A percentile compares a stretch with the other conserved stretches of the same genome.
Evolutionary conservation across 305 asterid species (phyloP).

Genomic region (Solanum aculeatissimum): DNA sequence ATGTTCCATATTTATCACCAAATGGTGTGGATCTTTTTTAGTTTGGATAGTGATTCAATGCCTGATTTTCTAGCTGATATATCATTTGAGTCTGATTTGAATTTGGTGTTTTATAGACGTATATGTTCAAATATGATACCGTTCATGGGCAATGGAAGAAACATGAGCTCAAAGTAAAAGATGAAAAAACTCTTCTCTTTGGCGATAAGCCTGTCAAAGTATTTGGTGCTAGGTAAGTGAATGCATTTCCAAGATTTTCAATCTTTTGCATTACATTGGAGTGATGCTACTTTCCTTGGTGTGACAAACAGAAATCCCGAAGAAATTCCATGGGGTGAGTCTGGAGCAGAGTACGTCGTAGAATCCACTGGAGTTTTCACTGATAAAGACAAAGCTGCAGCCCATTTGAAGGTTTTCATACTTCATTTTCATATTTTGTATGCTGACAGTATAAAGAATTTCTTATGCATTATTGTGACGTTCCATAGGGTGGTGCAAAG

Average conservation of each 20-base stretch:
- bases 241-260: not conserved
- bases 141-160: conserved; percentile 63
- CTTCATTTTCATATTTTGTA: not conserved
- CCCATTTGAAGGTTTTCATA: conserved; percentile 22
- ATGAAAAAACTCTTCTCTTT: conserved; percentile 47
- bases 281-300: not conserved
- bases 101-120: conserved; percentile 19
- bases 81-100: not conserved
- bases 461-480: not conserved
- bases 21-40: not conserved
- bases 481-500: conserved; percentile 56
- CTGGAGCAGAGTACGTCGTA: conserved; percentile 25
- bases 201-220: conserved; percentile 39
- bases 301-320: conserved; percentile 21
- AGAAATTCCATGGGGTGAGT: conserved; percentile 29
- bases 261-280: not conserved
- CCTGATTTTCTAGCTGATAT: not conserved
- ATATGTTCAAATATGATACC: conserved; percentile 66
- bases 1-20: not conserved
- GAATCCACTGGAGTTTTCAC: conserved; percentile 31
- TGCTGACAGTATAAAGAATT: not conserved
- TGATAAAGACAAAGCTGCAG: conserved; percentile 29
- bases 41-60: not conserved
- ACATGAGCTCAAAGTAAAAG: conserved; percentile 44
- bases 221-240: conserved; percentile 29